These are phyloP conservation scores for Geotrichum aggregatum DNA, from an alignment of 1,139 yeast genomes.

Conservation along the genomic window DNA sequence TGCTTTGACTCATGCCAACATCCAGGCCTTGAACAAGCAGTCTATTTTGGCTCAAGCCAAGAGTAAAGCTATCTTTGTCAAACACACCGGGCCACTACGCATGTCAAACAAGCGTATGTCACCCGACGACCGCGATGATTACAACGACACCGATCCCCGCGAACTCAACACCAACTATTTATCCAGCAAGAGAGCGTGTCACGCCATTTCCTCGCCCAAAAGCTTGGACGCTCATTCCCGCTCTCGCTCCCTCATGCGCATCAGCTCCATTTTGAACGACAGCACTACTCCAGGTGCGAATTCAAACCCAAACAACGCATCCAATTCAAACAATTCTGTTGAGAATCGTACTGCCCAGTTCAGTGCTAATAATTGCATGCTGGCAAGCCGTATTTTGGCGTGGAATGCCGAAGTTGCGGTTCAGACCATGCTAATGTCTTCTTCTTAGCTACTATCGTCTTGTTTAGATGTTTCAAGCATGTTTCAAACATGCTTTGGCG, in stretches of 20 bases:
- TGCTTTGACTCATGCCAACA: neutral
- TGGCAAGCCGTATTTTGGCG: neutral
- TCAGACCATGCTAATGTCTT: neutral
- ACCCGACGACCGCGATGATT: neutral
- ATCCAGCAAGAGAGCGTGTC: too few relatives aligned
- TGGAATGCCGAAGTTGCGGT: conserved; percentile 9
- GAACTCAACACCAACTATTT: neutral
- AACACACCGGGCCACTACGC: too few relatives aligned
- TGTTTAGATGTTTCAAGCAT: too few relatives aligned
- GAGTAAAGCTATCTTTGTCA: too few relatives aligned
- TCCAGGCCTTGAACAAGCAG: neutral
- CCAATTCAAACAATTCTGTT: too few relatives aligned
- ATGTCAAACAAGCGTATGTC: conserved; percentile 1
- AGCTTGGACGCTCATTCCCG: neutral
- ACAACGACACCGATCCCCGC: neutral
- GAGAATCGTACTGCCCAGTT: too few relatives aligned
- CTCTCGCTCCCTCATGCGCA: conserved; percentile 2
- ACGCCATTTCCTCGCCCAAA: too few relatives aligned
- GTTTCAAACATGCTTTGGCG: too few relatives aligned
- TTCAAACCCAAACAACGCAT: neutral
- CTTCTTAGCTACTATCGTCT: too few relatives aligned
- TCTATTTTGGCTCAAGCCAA: neutral
- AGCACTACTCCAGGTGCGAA: too few relatives aligned
- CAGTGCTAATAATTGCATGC: too few relatives aligned
- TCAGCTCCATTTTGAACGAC: conserved; percentile 1